Evolutionary conservation across 1,284 basidiomycete species (phyloP), one percentile per base, ranked within the genome.

Genomic region (Coniferiporia sulphurascens): DNA sequence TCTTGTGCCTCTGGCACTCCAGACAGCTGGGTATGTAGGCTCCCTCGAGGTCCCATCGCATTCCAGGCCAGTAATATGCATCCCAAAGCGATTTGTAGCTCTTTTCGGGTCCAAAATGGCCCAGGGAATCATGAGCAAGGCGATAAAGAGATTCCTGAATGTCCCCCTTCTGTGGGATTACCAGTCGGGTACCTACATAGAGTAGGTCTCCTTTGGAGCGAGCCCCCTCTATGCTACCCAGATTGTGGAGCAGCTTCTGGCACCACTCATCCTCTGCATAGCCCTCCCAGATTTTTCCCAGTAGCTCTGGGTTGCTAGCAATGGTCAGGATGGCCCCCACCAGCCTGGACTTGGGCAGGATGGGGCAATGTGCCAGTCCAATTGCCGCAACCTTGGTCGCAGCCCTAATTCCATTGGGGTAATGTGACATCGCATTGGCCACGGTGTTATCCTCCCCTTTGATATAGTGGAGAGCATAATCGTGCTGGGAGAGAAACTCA

Each of bases 401-500:
- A n/a, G n/a, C n/a, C n/a, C n/a, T n/a, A 1, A n/a, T n/a, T n/a
- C n/a, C n/a, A n/a, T 35, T 48, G 5, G 72, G 71, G 2, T 72
- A 65, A 1, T 68, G 63, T 0, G 74, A 77, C 0, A 77, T 60
- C 0, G 73, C 69, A 52, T 77, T 73, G 0, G 76, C 72, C 0
- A 69, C 69, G 0, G 65, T 63, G 57, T 78, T 78, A 9, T 70
- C 66, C 41, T 69, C 66, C 0, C 76, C 75, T 15, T 58, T 56
- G 3, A 78, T 60, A 54, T 79, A 77, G 0, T 60, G 50, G 22
- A 78, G 71, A 0, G 66, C 57, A 36, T 67, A 70, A 38, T 74
- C 69, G 36, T 69, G 79, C 21, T 78, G 69, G 0, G 65, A 52
- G 3, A 80, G 43, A 9, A 67, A 65, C 55, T 78, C 72, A 57